Percentiles rank a stretch among this genome's conserved stretches.
Conservation (phyloP, 805 yeast species). For the Wickerhamomyces canadensis region DNA sequence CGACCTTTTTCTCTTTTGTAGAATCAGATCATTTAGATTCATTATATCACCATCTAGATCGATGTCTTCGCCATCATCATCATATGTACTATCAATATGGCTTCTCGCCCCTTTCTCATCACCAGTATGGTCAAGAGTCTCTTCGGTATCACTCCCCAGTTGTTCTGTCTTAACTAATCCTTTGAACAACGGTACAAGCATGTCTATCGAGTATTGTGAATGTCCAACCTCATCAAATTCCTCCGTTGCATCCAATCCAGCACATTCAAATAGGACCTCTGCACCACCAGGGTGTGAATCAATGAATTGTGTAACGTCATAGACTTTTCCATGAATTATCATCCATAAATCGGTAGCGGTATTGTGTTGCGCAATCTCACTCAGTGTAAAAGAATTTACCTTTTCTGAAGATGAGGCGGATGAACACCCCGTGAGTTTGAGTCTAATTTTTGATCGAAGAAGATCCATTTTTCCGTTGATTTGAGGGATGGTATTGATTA, state of each 20-base stretch:
- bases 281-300: slow-evolving; percentile 71
- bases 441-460: no score
- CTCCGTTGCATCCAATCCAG: slow-evolving; percentile 73
- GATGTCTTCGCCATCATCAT: neutral
- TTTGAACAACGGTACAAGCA: slow-evolving; percentile 59
- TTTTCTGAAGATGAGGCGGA: no score
- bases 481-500: no score
- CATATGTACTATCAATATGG: neutral
- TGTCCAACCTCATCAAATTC: slow-evolving; percentile 94
- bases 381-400: slow-evolving; percentile 6
- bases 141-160: no score
- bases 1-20: no score
- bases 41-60: neutral
- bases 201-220: slow-evolving; percentile 87
- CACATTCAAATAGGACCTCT: slow-evolving; percentile 70
- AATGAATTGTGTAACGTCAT: slow-evolving; percentile 61
- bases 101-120: no score
- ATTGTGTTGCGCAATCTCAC: slow-evolving; percentile 16
- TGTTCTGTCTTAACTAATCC: slow-evolving; percentile 58
- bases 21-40: neutral
- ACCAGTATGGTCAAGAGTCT: no score
- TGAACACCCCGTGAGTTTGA: no score
- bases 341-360: slow-evolving; percentile 62
- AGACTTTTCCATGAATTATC: slow-evolving; percentile 74
- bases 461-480: no score